A percentile compares a stretch with the other conserved stretches of the same genome.
Conservation (phyloP, 139 green algal species). For the Pleodorina starrii region DNA sequence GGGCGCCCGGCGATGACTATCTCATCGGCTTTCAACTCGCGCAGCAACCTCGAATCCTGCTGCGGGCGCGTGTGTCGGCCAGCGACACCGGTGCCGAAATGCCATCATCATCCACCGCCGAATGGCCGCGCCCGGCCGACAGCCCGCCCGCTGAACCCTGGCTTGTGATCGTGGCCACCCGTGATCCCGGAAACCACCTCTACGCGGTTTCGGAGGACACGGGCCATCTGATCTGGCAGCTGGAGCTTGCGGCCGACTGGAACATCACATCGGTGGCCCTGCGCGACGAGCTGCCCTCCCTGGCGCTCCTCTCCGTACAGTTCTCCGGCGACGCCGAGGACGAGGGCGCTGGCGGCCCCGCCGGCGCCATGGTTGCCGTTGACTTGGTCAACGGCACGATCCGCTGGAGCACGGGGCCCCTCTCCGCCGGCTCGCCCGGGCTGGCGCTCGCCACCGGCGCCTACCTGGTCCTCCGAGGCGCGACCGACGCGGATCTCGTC, state of each 20-base stretch:
- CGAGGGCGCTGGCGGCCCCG: not conserved
- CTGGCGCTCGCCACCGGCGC: not conserved
- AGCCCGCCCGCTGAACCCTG: not conserved
- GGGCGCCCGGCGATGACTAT: not conserved
- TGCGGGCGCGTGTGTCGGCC: not conserved
- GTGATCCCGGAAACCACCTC: not conserved
- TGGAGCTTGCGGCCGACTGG: not conserved
- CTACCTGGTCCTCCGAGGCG: not conserved
- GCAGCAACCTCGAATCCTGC: not conserved
- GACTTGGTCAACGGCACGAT: not conserved
- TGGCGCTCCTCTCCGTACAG: not conserved
- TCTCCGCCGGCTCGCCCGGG: not conserved
- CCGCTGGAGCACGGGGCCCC: conserved; percentile 10
- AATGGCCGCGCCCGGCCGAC: not conserved
- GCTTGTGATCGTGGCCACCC: conserved; percentile 11
- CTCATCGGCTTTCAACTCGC: no score
- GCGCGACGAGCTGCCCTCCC: not conserved
- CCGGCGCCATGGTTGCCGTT: not conserved
- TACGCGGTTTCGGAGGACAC: conserved; percentile 1
- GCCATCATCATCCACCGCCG: not conserved
- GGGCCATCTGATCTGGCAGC: not conserved
- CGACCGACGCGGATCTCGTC: not conserved
- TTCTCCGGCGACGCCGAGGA: not conserved
- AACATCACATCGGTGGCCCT: not conserved
- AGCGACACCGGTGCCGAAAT: not conserved